A percentile compares a stretch with the other conserved stretches of the same genome.
phyloP scores from a whole-genome alignment of 2,329 filamentous ascomycete species.

The Proliferodiscus dingleyae region DNA sequence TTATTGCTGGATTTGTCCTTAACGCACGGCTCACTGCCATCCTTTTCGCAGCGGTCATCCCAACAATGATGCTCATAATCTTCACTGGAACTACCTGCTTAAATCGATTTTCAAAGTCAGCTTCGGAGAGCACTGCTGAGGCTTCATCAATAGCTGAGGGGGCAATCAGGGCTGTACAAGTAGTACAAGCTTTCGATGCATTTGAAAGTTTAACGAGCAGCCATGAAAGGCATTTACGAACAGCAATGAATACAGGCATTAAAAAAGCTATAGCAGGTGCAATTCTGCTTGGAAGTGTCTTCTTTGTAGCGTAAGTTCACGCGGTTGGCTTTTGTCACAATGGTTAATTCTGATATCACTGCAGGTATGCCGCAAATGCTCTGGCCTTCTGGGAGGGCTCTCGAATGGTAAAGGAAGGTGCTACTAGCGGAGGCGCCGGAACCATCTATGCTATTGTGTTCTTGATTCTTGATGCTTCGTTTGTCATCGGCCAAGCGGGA shows the following conservation, averaged over 20 bases:
- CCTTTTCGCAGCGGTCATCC: conserved; percentile 45
- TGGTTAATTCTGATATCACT: background rate
- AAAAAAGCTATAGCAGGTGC: conserved; percentile 47
- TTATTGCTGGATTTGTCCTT: conserved; percentile 54
- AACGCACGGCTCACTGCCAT: conserved; percentile 51
- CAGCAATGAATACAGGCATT: conserved; percentile 39
- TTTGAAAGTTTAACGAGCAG: conserved; percentile 41
- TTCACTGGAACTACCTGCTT: conserved; percentile 41
- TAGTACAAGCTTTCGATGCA: conserved; percentile 51
- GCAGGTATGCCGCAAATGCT: conserved; percentile 48
- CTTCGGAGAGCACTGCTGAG: conserved; percentile 41
- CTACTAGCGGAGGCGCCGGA: conserved; percentile 35
- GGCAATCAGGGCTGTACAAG: conserved; percentile 43
- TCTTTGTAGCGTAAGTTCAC: conserved; percentile 50
- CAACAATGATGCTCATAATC: conserved; percentile 44
- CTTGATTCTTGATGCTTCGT: conserved; percentile 45
- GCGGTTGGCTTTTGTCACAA: background rate
- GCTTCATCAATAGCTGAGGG: conserved; percentile 49
- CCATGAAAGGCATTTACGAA: conserved; percentile 41
- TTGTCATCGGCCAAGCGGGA: conserved; percentile 21
- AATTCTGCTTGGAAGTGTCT: conserved; percentile 47
- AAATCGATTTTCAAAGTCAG: conserved; percentile 37
- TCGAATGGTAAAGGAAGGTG: conserved; percentile 34
- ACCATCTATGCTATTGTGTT: conserved; percentile 51
- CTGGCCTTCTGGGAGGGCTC: conserved; percentile 57